Base-by-base conservation (phyloP, 805 yeast species). In the Cyberlindnera bimundalis region DNA sequence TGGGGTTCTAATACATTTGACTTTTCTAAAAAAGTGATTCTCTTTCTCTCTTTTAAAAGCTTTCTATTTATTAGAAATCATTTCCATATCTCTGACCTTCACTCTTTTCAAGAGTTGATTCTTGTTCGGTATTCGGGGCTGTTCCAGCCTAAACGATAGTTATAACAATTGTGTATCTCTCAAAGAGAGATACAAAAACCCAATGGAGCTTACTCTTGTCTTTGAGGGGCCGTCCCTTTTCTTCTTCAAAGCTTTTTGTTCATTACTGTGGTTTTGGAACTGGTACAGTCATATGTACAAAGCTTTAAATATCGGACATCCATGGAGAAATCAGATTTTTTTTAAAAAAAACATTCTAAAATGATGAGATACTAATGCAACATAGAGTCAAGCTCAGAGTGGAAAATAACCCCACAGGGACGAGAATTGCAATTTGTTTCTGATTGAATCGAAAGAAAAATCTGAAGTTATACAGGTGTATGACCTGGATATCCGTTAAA, bases 361-460 rank as follows among this genome's bases (percentile, higher is more conserved):
- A 72, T 81, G 90, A 82, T 82, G 90, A 82, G 74, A 81, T 77
- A 70, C 67, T 63, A 70, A 77, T 75, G 84, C 81, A 78, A 79
- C 85, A 80, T 81, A 81, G 90, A 82, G 90, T 82, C 90, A 82
- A 82, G 90, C 89, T 82, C 90, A 73, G 86, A 81, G 82, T 70
- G 62, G 57, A 42, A 38, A 48, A 52, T 58, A 35, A 58, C 55
- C 50, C 55, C 51, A 58, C 68, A 45, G 64, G 76, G 90, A 82
- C 78, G 89, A 82, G 85, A 79, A 63, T 77, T 80, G 85, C 85
- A 47, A 48, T 37, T 23, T 29, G 30, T 40, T 45, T 47, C 56
- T 53, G 56, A 50, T 34, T 42, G 21, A 33, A 23, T 26, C n/a
- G 28, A 26, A 26, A n/a, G 13, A 6, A 6, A 4, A 19, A 21